These are phyloP conservation scores for Singerocomus inundabilis DNA, from an alignment of 1,284 basidiomycete genomes.

Conservation along the genomic window DNA sequence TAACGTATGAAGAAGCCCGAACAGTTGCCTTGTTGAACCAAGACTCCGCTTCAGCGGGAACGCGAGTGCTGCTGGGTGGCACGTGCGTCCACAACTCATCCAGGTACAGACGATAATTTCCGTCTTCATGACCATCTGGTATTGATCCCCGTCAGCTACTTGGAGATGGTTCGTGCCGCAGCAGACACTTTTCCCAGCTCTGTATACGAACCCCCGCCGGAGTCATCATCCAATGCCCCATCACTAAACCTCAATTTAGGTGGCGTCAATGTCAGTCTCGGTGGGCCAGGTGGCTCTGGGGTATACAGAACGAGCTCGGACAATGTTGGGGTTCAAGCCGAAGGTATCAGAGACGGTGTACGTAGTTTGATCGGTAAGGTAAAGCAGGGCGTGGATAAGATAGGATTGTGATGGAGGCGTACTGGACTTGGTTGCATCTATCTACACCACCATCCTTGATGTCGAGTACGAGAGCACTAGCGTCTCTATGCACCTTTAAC, in stretches of 20 bases:
- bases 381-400: conserved; percentile 83
- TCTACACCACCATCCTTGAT: background rate
- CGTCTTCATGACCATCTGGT: background rate
- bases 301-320: conserved; percentile 79
- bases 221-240: conserved; percentile 65
- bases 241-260: conserved; percentile 87
- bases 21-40: conserved; percentile 84
- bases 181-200: conserved; percentile 60
- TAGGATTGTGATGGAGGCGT: conserved; percentile 44
- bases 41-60: conserved; percentile 58
- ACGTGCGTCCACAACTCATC: conserved; percentile 92
- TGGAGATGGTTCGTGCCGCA: conserved; percentile 71
- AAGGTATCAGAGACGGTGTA: conserved; percentile 83
- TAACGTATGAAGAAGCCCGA: conserved; percentile 91
- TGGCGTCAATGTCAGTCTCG: conserved; percentile 86
- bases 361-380: conserved; percentile 85
- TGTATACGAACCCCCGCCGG: conserved; percentile 69
- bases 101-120: conserved; percentile 50
- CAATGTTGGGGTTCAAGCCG: conserved; percentile 73
- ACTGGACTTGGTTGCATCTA: background rate
- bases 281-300: conserved; percentile 78
- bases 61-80: conserved; percentile 83
- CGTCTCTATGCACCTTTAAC: background rate
- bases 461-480: background rate
- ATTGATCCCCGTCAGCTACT: conserved; percentile 49